These are phyloP conservation scores for Bidens hawaiensis DNA, from an alignment of 140 eudicot species.

Conservation along the genomic window DNA sequence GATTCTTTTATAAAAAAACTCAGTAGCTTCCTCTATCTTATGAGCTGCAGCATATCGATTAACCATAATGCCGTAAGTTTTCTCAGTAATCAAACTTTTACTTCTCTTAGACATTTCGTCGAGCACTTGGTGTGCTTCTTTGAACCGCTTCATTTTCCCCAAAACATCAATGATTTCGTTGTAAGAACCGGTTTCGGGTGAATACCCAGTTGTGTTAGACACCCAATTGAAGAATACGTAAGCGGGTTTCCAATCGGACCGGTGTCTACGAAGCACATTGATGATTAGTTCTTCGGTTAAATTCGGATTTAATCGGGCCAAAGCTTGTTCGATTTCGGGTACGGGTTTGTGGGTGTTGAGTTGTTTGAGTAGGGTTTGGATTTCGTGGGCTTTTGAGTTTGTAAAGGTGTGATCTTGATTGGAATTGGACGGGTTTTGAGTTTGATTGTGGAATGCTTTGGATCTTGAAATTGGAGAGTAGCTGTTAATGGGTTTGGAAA, in stretches of 20 bases:
- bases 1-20: conserved; percentile 42
- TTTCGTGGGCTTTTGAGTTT: conserved; percentile 40
- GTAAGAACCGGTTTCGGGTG: conserved; percentile 36
- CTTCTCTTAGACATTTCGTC: conserved; percentile 69
- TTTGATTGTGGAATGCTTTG: neutral
- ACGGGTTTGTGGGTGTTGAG: conserved; percentile 8
- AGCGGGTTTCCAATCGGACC: conserved; percentile 80
- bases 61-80: conserved; percentile 49
- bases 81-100: conserved; percentile 34
- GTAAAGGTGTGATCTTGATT: too few relatives aligned
- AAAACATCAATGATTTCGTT: conserved; percentile 61
- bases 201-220: conserved; percentile 26
- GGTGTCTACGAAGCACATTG: conserved; percentile 60
- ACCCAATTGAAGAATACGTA: conserved; percentile 60
- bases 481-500: conserved; percentile 10
- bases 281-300: conserved; percentile 49
- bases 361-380: conserved; percentile 44
- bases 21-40: conserved; percentile 55
- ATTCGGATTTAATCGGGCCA: conserved; percentile 14
- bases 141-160: conserved; percentile 55
- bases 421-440: neutral
- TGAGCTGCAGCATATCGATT: conserved; percentile 59
- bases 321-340: conserved; percentile 34
- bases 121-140: conserved; percentile 47
- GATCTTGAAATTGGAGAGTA: conserved; percentile 2